Evolutionary conservation across 169 alveolate genomes (phyloP), one percentile per base, ranked within the genome.

Genomic region (Eimeria maxima): DNA sequence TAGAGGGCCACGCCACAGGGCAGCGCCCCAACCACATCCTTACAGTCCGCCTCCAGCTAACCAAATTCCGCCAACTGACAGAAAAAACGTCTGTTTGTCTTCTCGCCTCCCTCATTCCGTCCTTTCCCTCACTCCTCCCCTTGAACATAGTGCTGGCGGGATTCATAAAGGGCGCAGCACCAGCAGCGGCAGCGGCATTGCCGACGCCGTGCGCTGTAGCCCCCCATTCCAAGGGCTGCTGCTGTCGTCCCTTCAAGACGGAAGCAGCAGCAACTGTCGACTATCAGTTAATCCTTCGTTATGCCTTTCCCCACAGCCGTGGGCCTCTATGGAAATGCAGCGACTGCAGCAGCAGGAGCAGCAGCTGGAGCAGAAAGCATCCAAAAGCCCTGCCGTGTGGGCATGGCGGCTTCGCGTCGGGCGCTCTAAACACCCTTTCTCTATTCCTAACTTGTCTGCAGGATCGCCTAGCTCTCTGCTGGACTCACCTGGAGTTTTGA

Each of bases 321-420:
- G 53, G 63, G 20, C 86, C 60, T 8, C 63, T 0, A 10, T 20
- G 29, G 63, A 74, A 6, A 22, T 44, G 63, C 53, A 16, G 86
- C 18, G 22, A 69, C 78, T 69, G 60, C 86, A 81, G 89, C 69
- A 38, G 60, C 89, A 78, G 89, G 69, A 78, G 91, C 71, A 53
- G 50, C 74, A 65, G 74, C 74, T 24, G 42, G 42, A 65, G 47
- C 84, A 73, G 57, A n/a, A 73, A 20, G 13, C 74, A 16, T 0
- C 74, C n/a, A 14, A 53, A 24, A 83, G 93, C 93, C 93, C 93
- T n/a, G 93, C 44, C 33, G 10, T 84, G 38, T 42, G 60, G 53
- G 93, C 80, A 24, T 57, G 80, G 80, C 93, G 60, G 42, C 93
- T 45, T 22, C 60, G 80, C 78, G 63, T 55, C 42, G 93, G 45